These are phyloP conservation scores for Fusarium humuli DNA, from an alignment of 2,329 filamentous ascomycete genomes.

Conservation along the genomic window DNA sequence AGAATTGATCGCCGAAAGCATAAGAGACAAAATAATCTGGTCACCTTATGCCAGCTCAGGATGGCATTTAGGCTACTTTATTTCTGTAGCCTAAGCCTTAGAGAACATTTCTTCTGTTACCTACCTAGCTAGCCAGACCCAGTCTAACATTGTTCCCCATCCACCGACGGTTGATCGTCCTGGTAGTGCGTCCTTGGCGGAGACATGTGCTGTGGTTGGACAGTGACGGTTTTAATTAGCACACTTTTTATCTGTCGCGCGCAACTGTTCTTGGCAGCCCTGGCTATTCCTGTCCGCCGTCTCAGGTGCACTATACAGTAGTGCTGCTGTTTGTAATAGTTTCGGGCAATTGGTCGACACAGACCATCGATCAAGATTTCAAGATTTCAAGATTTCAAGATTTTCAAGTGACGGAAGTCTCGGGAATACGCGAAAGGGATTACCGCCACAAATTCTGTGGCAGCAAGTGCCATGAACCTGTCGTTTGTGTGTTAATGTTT, in stretches of 20 bases:
- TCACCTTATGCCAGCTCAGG: no score
- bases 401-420: background rate
- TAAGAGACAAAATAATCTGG: no score
- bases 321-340: background rate
- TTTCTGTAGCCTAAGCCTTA: no score
- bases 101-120: no score
- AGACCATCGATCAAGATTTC: background rate
- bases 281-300: background rate
- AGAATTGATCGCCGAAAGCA: no score
- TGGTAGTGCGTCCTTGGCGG: slow-evolving; percentile 5
- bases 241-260: slow-evolving; percentile 19
- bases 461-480: background rate
- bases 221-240: slow-evolving; percentile 21
- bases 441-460: background rate
- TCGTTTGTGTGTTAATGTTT: slow-evolving; percentile 10
- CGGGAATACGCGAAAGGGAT: background rate
- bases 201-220: slow-evolving; percentile 20
- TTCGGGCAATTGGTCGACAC: background rate
- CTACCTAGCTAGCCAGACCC: no score
- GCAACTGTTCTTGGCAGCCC: slow-evolving; percentile 8
- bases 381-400: background rate
- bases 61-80: no score
- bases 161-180: slow-evolving; percentile 20
- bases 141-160: slow-evolving; percentile 25
- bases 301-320: background rate